These are phyloP conservation scores for Plantago major DNA, from an alignment of 257 asterid genomes.

Conservation along the genomic window DNA sequence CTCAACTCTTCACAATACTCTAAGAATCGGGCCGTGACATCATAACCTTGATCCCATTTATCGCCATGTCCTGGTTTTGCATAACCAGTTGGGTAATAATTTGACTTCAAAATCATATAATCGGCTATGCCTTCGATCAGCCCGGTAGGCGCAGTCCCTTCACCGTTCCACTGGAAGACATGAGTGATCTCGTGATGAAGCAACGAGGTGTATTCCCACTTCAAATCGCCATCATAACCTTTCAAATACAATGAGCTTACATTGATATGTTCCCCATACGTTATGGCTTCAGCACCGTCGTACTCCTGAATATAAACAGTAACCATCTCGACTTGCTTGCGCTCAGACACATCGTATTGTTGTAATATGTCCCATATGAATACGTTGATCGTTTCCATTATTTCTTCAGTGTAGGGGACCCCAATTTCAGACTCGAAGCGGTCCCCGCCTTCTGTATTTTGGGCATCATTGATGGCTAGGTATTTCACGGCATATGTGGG, in stretches of 20 bases:
- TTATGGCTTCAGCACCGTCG: constrained; percentile 37
- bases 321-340: constrained; percentile 17
- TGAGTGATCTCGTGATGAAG: constrained; percentile 43
- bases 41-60: constrained; percentile 45
- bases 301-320: constrained; percentile 17
- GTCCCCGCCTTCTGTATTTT: constrained; percentile 22
- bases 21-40: constrained; percentile 43
- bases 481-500: constrained; percentile 24
- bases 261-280: constrained; percentile 29
- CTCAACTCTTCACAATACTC: constrained; percentile 37
- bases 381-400: constrained; percentile 28
- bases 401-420: constrained; percentile 19
- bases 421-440: constrained; percentile 35
- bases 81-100: constrained; percentile 22
- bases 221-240: constrained; percentile 29
- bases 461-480: constrained; percentile 26
- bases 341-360: constrained; percentile 13
- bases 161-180: constrained; percentile 45
- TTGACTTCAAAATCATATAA: constrained; percentile 27
- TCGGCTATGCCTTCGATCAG: constrained; percentile 40
- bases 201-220: constrained; percentile 36
- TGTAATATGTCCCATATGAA: constrained; percentile 31
- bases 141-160: constrained; percentile 30
- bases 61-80: constrained; percentile 35
- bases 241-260: constrained; percentile 26